These are phyloP conservation scores for Leccinum pachyderme DNA, from an alignment of 1,284 basidiomycete genomes.

Conservation along the genomic window DNA sequence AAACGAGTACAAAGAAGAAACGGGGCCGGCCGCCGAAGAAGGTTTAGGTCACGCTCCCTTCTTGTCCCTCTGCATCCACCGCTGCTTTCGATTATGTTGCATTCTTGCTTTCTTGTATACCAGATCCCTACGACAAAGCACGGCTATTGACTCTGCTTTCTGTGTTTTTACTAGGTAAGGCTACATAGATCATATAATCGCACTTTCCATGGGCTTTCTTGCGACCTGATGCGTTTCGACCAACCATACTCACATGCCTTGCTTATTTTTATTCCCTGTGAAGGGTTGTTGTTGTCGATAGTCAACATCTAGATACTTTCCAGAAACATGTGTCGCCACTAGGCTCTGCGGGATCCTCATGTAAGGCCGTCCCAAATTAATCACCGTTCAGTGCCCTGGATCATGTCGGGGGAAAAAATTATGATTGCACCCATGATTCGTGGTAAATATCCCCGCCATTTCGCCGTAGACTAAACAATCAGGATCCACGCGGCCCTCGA, in stretches of 20 bases:
- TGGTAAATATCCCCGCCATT: slow-evolving; percentile 17
- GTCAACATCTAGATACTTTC: slow-evolving; percentile 18
- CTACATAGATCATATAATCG: slow-evolving; percentile 37
- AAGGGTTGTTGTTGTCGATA: slow-evolving; percentile 21
- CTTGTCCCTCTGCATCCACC: slow-evolving; percentile 6
- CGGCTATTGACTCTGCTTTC: slow-evolving; percentile 32
- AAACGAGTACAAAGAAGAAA: slow-evolving; percentile 59
- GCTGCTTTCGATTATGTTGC: slow-evolving; percentile 20
- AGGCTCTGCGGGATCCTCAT: slow-evolving; percentile 31
- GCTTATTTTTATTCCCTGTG: slow-evolving; percentile 36
- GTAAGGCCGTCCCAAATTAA: slow-evolving; percentile 33
- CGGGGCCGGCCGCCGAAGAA: slow-evolving; percentile 73
- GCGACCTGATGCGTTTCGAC: slow-evolving; percentile 11
- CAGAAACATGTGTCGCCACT: slow-evolving; percentile 27
- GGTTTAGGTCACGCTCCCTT: slow-evolving; percentile 21
- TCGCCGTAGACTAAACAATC: slow-evolving; percentile 7
- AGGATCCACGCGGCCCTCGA: slow-evolving; percentile 32
- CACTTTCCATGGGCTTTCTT: slow-evolving; percentile 27
- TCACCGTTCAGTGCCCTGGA: slow-evolving; percentile 31
- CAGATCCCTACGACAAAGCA: slow-evolving; percentile 32
- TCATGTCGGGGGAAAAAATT: slow-evolving; percentile 20
- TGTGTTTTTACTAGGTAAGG: slow-evolving; percentile 36
- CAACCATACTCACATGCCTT: slow-evolving; percentile 19
- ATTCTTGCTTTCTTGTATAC: slow-evolving; percentile 38
- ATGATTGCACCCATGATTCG: slow-evolving; percentile 22